Evolutionary conservation across 306 rosid genomes (phyloP).

Genomic region (Glycine latifolia): DNA sequence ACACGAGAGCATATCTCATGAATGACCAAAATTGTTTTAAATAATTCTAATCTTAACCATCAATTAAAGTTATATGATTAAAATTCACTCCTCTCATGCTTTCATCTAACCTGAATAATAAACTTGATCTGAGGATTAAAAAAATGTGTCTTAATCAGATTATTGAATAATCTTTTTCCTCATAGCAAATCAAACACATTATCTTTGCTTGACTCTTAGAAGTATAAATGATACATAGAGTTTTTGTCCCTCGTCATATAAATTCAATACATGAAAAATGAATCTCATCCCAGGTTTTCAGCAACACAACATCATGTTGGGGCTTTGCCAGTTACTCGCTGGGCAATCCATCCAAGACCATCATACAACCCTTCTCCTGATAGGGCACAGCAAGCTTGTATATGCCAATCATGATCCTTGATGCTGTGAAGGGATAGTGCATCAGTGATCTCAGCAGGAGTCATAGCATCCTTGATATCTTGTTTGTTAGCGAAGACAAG

Average conservation of each 20-base stretch:
- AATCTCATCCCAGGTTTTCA: slow-evolving; percentile 18
- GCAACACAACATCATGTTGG: slow-evolving; percentile 53
- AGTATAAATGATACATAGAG: slow-evolving; percentile 57
- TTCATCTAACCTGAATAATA: background rate
- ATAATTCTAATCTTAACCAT: background rate
- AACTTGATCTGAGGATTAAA: background rate
- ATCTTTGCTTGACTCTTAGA: slow-evolving; percentile 43
- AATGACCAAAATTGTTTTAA: background rate
- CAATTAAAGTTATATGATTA: background rate
- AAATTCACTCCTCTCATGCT: background rate
- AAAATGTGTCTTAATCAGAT: slow-evolving; percentile 10
- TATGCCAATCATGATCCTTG: slow-evolving; percentile 99
- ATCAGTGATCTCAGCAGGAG: slow-evolving; percentile 97
- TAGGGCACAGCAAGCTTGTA: slow-evolving; percentile 97
- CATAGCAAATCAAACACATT: slow-evolving; percentile 35
- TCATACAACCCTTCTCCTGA: slow-evolving; percentile 92
- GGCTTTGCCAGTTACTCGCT: slow-evolving; percentile 80
- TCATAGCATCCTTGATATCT: slow-evolving; percentile 98
- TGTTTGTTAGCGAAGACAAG: slow-evolving; percentile 94
- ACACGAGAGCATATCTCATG: too few relatives aligned
- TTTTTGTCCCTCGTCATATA: slow-evolving; percentile 49
- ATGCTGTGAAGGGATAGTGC: slow-evolving; percentile 94
- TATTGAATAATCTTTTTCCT: slow-evolving; percentile 32
- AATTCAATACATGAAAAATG: slow-evolving; percentile 50
- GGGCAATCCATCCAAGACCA: slow-evolving; percentile 97